Base-by-base conservation (phyloP, 148 eudicot genomes). In the Tetragonia tetragonoides region DNA sequence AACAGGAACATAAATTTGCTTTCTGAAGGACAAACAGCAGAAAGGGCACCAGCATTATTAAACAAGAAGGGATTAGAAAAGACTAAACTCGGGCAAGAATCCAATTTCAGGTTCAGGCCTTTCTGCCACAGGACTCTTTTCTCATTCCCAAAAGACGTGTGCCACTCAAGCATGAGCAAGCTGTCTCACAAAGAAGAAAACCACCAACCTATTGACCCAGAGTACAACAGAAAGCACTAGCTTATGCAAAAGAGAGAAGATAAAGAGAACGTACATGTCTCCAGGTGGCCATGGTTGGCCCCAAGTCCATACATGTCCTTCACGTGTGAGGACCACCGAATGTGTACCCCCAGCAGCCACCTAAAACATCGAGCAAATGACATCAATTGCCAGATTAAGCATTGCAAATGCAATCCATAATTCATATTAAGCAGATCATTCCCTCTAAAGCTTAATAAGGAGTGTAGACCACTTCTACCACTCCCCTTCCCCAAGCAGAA, bases 271-370 rank as follows among this genome's bases (percentile, higher is more conserved):
- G 18, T 93, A 93, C 99, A 96, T 96, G 81, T 96, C 99, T 21
- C 99, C 99, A 73, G 99, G 99, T 53, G 99, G 99, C 99, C 99
- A 96, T 63, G 99, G 99, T 81, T 96, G 99, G 80, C 99, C 99
- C 99, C 99, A 96, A 39, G 99, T 93, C 99, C 99, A 96, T 62
- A 96, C 95, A 73, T 91, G 97, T 79, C 99, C 99, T 85, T 93
- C 99, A 44, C 76, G 87, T 77, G 99, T 96, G 68, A 96, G 97
- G 70, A 96, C 97, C 66, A 92, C 99, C 18, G 99, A 96, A 77
- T 96, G 99, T 41, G 99, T 96, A 56, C 99, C 99, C 66, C 99
- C 99, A 66, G 99, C 99, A 89, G 99, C 99, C 42, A 95, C 99
- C 99, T 95, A 85, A 80, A 54, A 73, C 37, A 51, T 42, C 53